These are phyloP conservation scores for Beta macrorhiza DNA, from an alignment of 179 eudicot genomes.

Conservation along the genomic window DNA sequence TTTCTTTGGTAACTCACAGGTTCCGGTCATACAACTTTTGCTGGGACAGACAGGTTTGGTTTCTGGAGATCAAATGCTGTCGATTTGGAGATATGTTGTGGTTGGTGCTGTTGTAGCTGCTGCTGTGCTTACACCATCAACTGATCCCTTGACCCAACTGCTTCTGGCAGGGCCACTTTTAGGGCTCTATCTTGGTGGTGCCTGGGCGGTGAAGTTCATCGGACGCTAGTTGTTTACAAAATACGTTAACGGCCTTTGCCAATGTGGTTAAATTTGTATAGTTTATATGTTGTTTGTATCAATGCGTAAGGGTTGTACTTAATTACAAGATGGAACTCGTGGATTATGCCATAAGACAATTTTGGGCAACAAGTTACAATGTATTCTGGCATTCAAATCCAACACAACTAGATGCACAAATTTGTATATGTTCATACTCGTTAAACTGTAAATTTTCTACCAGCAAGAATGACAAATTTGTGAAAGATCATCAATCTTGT, in stretches of 20 bases:
- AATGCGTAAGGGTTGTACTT: not conserved
- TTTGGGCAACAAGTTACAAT: not conserved
- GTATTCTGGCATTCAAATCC: not conserved
- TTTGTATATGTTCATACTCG: not conserved
- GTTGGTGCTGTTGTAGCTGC: slow-evolving; percentile 96
- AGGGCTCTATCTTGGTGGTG: slow-evolving; percentile 97
- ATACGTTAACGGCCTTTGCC: not conserved
- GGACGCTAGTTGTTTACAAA: slow-evolving; percentile 39
- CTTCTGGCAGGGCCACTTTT: slow-evolving; percentile 94
- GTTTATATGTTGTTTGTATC: slow-evolving; percentile 18
- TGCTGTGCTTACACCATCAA: slow-evolving; percentile 93
- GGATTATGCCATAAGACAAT: slow-evolving; percentile 2
- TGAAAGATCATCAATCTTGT: slow-evolving; percentile 19
- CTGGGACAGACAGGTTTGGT: slow-evolving; percentile 94
- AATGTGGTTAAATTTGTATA: slow-evolving; percentile 25
- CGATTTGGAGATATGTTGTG: slow-evolving; percentile 98
- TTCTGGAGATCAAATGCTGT: slow-evolving; percentile 92
- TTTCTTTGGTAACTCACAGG: slow-evolving; percentile 44
- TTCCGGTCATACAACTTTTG: slow-evolving; percentile 87
- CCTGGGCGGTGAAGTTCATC: slow-evolving; percentile 68
- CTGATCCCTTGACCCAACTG: slow-evolving; percentile 94
- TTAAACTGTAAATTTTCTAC: not conserved
- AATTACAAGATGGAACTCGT: not conserved
- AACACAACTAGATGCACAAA: not conserved
- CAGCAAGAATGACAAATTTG: not conserved